Evolutionary conservation across 2,329 filamentous ascomycete species (phyloP).

Genomic region (Colletotrichum sublineola): DNA sequence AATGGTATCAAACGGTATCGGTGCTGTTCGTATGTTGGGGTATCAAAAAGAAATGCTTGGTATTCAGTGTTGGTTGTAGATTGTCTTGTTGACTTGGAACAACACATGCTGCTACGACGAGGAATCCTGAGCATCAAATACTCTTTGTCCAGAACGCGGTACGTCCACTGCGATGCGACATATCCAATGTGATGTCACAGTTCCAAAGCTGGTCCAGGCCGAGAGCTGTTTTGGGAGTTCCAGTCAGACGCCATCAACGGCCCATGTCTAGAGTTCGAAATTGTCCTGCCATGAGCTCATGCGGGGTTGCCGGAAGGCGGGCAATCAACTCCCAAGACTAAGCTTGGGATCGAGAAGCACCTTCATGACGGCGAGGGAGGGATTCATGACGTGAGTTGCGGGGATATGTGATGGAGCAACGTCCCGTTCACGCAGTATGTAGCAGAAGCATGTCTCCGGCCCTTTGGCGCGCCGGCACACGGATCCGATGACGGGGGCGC

Average conservation of each 20-base stretch:
- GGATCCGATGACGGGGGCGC: slow-evolving; percentile 35
- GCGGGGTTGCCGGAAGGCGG: slow-evolving; percentile 21
- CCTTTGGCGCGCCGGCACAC: slow-evolving; percentile 33
- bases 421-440: slow-evolving; percentile 18
- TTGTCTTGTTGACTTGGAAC: neutral
- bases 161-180: neutral
- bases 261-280: neutral
- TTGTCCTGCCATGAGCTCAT: slow-evolving; percentile 42
- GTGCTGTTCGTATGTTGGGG: neutral
- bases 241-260: slow-evolving; percentile 10
- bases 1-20: neutral
- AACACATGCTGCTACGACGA: neutral
- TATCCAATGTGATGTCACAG: slow-evolving; percentile 32
- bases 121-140: slow-evolving; percentile 31
- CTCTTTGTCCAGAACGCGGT: neutral
- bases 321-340: slow-evolving; percentile 20
- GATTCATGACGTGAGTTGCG: slow-evolving; percentile 40
- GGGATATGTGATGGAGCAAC: slow-evolving; percentile 18
- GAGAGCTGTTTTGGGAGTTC: slow-evolving; percentile 9
- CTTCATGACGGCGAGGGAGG: slow-evolving; percentile 38
- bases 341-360: slow-evolving; percentile 3
- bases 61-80: slow-evolving; percentile 4
- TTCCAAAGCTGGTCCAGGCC: slow-evolving; percentile 7
- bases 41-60: slow-evolving; percentile 9
- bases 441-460: slow-evolving; percentile 25